Conservation (phyloP, 2,329 filamentous ascomycete species). For the Aureobasidium subglaciale region DNA sequence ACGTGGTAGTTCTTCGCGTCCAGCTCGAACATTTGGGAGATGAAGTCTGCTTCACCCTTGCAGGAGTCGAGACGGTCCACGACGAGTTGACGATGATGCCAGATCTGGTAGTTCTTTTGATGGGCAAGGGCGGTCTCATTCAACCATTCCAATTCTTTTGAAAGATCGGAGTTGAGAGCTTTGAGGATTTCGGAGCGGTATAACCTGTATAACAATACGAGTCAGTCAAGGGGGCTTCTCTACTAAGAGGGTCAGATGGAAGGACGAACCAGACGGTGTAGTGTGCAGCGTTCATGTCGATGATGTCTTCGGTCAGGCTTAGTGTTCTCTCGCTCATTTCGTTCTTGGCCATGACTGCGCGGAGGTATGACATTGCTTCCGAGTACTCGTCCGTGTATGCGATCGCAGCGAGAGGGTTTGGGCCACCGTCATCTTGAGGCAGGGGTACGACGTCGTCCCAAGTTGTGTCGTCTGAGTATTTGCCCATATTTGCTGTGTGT, state of each 20-base stretch:
- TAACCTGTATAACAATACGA: slow-evolving; percentile 43
- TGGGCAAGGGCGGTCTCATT: slow-evolving; percentile 75
- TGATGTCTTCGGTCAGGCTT: slow-evolving; percentile 79
- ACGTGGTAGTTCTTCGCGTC: slow-evolving; percentile 99
- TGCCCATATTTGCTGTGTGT: slow-evolving; percentile 25
- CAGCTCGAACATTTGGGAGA: slow-evolving; percentile 69
- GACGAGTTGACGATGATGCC: slow-evolving; percentile 58
- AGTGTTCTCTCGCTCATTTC: slow-evolving; percentile 76
- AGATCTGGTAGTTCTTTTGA: slow-evolving; percentile 99
- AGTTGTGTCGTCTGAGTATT: slow-evolving; percentile 59
- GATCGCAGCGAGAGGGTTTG: slow-evolving; percentile 77
- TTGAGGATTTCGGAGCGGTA: slow-evolving; percentile 79
- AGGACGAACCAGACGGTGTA: slow-evolving; percentile 80
- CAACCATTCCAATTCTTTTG: slow-evolving; percentile 75
- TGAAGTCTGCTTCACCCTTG: slow-evolving; percentile 64
- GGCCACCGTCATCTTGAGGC: slow-evolving; percentile 70
- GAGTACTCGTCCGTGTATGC: slow-evolving; percentile 84
- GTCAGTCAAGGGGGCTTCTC: slow-evolving; percentile 1
- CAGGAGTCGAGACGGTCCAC: slow-evolving; percentile 53
- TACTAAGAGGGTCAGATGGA: not conserved
- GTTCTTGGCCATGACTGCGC: slow-evolving; percentile 83
- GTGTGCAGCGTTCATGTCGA: slow-evolving; percentile 88
- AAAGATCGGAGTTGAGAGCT: slow-evolving; percentile 56
- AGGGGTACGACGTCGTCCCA: slow-evolving; percentile 85
- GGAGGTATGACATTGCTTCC: slow-evolving; percentile 87